Evolutionary conservation across 345 rosid genomes (phyloP).

Genomic region (Populus alba): DNA sequence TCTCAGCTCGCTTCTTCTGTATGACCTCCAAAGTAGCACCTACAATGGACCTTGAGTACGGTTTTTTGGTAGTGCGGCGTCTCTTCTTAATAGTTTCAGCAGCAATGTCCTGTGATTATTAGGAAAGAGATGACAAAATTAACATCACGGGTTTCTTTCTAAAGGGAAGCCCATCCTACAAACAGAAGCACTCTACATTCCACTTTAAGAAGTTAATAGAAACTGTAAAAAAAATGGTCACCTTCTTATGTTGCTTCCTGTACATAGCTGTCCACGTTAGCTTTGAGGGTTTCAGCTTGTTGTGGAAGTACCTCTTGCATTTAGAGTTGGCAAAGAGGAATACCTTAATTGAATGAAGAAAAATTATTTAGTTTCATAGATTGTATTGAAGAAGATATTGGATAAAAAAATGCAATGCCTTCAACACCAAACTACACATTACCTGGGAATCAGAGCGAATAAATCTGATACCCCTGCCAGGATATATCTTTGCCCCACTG

Average conservation of each 20-base stretch:
- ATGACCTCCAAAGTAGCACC: constrained; percentile 73
- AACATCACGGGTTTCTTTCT: neutral
- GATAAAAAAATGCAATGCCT: neutral
- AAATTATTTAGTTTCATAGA: neutral
- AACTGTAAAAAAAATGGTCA: neutral
- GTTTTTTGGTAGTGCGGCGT: constrained; percentile 53
- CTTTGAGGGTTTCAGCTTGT: constrained; percentile 84
- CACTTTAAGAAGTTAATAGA: no score
- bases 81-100: constrained; percentile 60
- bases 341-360: constrained; percentile 38
- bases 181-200: no score
- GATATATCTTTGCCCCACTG: constrained; percentile 70
- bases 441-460: constrained; percentile 77
- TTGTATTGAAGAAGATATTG: neutral
- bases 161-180: no score
- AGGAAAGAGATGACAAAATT: neutral
- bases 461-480: constrained; percentile 68
- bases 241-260: constrained; percentile 75
- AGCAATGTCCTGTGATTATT: constrained; percentile 46
- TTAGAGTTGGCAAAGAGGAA: constrained; percentile 85
- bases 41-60: constrained; percentile 67
- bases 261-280: constrained; percentile 80
- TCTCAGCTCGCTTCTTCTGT: constrained; percentile 61
- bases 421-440: neutral
- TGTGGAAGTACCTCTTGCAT: constrained; percentile 91